Conservation (phyloP, 345 rosid species). For the Corchorus olitorius region DNA sequence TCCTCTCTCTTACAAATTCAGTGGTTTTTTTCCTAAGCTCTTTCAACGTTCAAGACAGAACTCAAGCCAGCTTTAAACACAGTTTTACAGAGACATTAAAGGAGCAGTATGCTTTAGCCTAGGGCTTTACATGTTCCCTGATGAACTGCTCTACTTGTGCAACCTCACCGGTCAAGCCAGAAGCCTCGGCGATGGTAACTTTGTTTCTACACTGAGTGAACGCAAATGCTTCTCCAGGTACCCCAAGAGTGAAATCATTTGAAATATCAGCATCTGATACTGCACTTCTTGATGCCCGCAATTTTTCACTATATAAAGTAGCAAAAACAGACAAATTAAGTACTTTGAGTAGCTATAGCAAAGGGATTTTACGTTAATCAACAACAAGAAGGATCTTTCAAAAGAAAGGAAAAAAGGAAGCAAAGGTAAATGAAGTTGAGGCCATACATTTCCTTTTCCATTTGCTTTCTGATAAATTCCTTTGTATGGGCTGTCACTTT, state of each 20-base stretch:
- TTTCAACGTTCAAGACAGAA: neutral
- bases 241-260: constrained; percentile 71
- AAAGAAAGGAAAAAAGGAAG: neutral
- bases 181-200: constrained; percentile 73
- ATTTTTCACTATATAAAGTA: constrained; percentile 62
- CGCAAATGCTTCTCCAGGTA: constrained; percentile 64
- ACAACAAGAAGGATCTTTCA: too few species aligned
- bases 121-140: constrained; percentile 70
- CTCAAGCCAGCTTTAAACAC: neutral
- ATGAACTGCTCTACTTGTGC: constrained; percentile 71
- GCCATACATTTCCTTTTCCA: constrained; percentile 93
- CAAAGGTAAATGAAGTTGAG: neutral
- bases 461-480: constrained; percentile 86
- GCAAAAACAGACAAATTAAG: constrained; percentile 16
- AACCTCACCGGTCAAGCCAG: constrained; percentile 70
- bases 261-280: constrained; percentile 81
- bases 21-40: constrained; percentile 5
- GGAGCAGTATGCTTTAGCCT: constrained; percentile 14
- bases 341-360: neutral
- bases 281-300: constrained; percentile 66
- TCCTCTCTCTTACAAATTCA: neutral
- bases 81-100: neutral
- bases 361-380: constrained; percentile 14
- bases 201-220: constrained; percentile 74
- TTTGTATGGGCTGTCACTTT: constrained; percentile 93